A percentile compares a stretch with the other conserved stretches of the same genome.
Conservation (phyloP, 768 basidiomycete genomes). For the Hirschioporus abietinus region DNA sequence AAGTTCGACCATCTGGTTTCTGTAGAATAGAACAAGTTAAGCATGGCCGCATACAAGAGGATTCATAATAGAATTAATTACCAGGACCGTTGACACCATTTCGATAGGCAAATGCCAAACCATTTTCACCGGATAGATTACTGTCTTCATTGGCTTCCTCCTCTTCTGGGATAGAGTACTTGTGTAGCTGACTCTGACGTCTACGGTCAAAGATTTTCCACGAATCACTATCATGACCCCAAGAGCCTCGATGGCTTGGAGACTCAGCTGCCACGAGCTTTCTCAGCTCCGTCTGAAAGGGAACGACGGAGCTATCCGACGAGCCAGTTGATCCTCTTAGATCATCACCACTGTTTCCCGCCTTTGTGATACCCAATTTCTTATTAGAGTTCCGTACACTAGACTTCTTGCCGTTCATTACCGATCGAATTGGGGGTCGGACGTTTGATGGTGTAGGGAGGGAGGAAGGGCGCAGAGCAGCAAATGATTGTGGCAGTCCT, state of each 20-base stretch:
- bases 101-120: neutral
- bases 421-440: conserved; percentile 23
- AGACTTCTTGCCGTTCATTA: neutral
- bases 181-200: conserved; percentile 22
- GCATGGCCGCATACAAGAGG: neutral
- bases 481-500: conserved; percentile 51
- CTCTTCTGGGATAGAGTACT: conserved; percentile 31
- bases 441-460: conserved; percentile 63
- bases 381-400: neutral
- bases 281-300: conserved; percentile 48
- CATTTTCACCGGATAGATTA: conserved; percentile 21
- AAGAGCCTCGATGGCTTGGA: conserved; percentile 67
- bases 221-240: conserved; percentile 57
- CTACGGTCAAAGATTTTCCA: conserved; percentile 54
- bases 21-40: conserved; percentile 11
- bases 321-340: neutral
- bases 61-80: neutral
- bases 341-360: neutral
- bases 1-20: conserved; percentile 16
- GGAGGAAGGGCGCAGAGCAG: conserved; percentile 58
- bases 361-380: neutral
- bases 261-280: conserved; percentile 63
- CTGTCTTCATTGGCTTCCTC: conserved; percentile 24
- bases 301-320: conserved; percentile 20
- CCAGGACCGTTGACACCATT: neutral